Percentiles rank a stretch among this genome's conserved stretches.
Evolutionary conservation across 2,329 filamentous ascomycete genomes (phyloP).

Genomic region (Colletotrichum lini): DNA sequence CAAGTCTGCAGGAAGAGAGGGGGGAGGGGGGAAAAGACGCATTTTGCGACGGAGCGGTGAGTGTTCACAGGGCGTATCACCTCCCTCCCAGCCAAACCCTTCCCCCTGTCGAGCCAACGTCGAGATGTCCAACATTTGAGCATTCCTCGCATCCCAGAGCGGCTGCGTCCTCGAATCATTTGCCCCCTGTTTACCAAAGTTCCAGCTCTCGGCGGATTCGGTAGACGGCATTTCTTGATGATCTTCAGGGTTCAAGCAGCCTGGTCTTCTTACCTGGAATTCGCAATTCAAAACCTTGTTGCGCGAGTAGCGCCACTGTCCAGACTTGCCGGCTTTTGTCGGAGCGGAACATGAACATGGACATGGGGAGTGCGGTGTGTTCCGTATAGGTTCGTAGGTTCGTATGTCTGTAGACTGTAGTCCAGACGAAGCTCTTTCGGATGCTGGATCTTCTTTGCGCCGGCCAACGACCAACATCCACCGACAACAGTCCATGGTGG

Average conservation of each 20-base stretch:
- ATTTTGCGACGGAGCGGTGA: slow-evolving; percentile 43
- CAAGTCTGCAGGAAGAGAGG: slow-evolving; percentile 26
- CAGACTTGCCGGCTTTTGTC: slow-evolving; percentile 10
- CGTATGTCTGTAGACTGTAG: neutral
- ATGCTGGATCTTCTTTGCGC: slow-evolving; percentile 34
- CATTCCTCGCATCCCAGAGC: slow-evolving; percentile 16
- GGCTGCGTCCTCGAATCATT: slow-evolving; percentile 36
- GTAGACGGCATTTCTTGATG: slow-evolving; percentile 29
- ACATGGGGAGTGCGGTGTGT: neutral
- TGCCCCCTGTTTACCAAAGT: slow-evolving; percentile 14
- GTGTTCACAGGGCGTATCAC: slow-evolving; percentile 42
- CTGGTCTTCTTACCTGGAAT: slow-evolving; percentile 19
- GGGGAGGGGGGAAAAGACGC: neutral
- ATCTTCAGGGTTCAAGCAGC: slow-evolving; percentile 42
- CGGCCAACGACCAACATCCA: slow-evolving; percentile 13
- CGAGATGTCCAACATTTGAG: neutral
- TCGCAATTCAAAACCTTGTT: slow-evolving; percentile 10
- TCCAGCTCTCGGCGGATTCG: slow-evolving; percentile 33
- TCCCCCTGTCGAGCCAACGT: slow-evolving; percentile 8
- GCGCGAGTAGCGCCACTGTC: slow-evolving; percentile 27
- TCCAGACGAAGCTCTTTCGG: slow-evolving; percentile 13
- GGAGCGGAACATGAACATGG: neutral
- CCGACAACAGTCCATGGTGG: neutral
- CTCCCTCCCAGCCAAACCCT: neutral
- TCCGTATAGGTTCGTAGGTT: too few relatives aligned